Conservation (phyloP, 768 basidiomycete genomes). For the Tricholomella constricta region DNA sequence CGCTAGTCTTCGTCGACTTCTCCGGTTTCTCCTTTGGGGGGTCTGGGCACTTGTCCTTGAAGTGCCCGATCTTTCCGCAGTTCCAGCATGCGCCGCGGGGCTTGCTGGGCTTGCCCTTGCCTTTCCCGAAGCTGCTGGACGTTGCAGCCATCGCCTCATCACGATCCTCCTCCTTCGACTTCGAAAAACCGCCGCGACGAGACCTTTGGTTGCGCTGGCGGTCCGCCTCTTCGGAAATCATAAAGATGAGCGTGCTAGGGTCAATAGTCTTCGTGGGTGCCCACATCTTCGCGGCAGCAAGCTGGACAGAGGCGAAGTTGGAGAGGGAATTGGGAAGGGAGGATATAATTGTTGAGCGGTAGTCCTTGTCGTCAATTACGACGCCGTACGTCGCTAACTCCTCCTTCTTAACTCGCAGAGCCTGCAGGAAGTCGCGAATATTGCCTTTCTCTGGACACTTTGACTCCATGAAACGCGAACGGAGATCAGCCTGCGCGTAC, state of each 20-base stretch:
- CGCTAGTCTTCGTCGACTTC: constrained; percentile 5
- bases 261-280: constrained; percentile 14
- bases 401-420: too few species aligned
- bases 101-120: background rate
- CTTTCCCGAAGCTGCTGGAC: background rate
- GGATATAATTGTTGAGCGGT: constrained; percentile 31
- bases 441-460: constrained; percentile 29
- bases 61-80: background rate
- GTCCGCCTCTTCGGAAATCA: constrained; percentile 26
- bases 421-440: constrained; percentile 29
- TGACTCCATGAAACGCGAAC: too few species aligned
- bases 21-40: too few species aligned
- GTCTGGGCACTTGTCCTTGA: too few species aligned
- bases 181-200: background rate
- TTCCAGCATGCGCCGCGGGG: background rate
- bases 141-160: constrained; percentile 5
- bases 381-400: constrained; percentile 34
- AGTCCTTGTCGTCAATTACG: constrained; percentile 29
- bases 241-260: constrained; percentile 19
- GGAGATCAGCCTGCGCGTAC: constrained; percentile 33
- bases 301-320: too few species aligned
- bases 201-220: background rate
- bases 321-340: constrained; percentile 28
- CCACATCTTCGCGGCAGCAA: background rate
- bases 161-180: constrained; percentile 1